These are phyloP conservation scores for Quercus dentata DNA, from an alignment of 306 rosid genomes.

Conservation along the genomic window DNA sequence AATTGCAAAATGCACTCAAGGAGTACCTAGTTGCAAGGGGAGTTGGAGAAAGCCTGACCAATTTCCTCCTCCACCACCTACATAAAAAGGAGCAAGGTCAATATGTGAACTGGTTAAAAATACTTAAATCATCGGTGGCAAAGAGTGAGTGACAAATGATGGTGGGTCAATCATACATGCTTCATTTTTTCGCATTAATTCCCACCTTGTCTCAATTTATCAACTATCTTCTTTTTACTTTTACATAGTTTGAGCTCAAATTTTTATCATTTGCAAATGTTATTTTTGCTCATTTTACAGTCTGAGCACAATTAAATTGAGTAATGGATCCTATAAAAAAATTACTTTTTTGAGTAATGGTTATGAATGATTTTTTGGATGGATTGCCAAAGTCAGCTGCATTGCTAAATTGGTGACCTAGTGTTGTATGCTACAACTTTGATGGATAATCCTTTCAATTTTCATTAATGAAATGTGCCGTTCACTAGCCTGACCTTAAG, in stretches of 20 bases:
- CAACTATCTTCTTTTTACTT: neutral
- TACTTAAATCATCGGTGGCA: slow-evolving; percentile 39
- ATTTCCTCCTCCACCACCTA: slow-evolving; percentile 61
- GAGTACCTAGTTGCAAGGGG: slow-evolving; percentile 62
- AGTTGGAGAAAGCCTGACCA: slow-evolving; percentile 51
- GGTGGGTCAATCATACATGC: slow-evolving; percentile 3
- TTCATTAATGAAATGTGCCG: neutral
- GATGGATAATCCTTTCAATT: neutral
- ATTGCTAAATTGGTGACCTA: neutral
- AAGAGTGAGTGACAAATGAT: slow-evolving; percentile 24
- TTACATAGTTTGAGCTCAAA: too few relatives aligned
- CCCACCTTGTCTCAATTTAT: slow-evolving; percentile 1
- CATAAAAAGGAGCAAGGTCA: slow-evolving; percentile 68
- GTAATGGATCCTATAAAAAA: neutral
- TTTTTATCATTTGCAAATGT: neutral
- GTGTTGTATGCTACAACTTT: neutral
- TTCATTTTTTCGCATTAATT: neutral
- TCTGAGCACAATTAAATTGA: neutral
- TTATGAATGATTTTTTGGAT: neutral
- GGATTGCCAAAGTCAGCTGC: too few relatives aligned
- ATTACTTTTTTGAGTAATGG: neutral
- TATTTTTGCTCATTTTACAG: neutral
- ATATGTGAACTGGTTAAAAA: slow-evolving; percentile 71
- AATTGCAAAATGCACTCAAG: slow-evolving; percentile 47
- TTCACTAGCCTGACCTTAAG: neutral